phyloP scores from a whole-genome alignment of 106 monocot species.

The Xerophyta viscosa region DNA sequence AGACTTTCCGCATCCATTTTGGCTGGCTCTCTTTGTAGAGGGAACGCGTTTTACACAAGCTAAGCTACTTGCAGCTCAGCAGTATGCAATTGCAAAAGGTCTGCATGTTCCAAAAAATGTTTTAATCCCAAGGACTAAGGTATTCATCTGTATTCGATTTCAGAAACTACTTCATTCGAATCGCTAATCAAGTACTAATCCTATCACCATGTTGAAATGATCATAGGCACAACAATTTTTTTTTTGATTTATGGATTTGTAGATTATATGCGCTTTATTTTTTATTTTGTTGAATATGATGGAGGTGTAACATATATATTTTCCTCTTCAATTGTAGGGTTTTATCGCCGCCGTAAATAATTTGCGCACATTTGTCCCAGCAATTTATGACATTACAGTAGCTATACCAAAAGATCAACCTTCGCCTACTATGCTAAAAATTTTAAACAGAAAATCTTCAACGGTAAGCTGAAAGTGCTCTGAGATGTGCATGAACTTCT shows the following conservation, averaged over 20 bases:
- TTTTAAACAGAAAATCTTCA: slow-evolving; percentile 75
- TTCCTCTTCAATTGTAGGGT: no score
- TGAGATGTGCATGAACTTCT: no score
- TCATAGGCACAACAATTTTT: no score
- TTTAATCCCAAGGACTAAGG: slow-evolving; percentile 65
- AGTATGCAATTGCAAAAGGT: slow-evolving; percentile 79
- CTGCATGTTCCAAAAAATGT: slow-evolving; percentile 74
- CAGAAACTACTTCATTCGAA: no score
- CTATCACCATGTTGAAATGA: no score
- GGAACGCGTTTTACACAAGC: slow-evolving; percentile 94
- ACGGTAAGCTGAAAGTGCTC: slow-evolving; percentile 32
- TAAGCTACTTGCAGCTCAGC: slow-evolving; percentile 89
- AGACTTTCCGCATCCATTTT: slow-evolving; percentile 87
- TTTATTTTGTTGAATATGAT: no score
- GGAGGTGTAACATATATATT: no score
- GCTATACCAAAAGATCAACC: slow-evolving; percentile 5
- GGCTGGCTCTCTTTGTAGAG: slow-evolving; percentile 98
- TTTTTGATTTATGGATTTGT: no score
- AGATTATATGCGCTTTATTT: no score
- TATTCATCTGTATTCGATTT: no score
- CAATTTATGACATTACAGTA: slow-evolving; percentile 51
- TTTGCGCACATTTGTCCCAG: slow-evolving; percentile 25
- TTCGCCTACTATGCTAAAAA: slow-evolving; percentile 32
- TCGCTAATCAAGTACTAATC: no score
- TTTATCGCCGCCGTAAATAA: slow-evolving; percentile 36